These are phyloP conservation scores for Diaporthe citriasiana DNA, from an alignment of 2,329 filamentous ascomycete species.

Conservation along the genomic window DNA sequence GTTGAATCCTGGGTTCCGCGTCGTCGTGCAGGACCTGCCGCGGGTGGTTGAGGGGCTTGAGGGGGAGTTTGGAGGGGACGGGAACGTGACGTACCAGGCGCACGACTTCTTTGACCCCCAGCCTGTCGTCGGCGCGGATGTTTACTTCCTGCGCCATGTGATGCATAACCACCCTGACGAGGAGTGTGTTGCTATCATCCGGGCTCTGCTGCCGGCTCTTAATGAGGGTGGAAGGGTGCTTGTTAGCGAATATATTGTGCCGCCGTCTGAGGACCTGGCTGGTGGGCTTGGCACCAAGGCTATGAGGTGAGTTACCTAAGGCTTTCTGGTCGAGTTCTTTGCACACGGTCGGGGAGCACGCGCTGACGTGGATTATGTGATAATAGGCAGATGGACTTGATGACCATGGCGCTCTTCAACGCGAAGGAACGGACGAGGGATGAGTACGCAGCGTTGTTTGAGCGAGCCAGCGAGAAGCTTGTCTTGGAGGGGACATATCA, in stretches of 20 bases:
- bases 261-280: background rate
- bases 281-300: background rate
- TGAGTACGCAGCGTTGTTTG: background rate
- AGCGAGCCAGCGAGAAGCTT: background rate
- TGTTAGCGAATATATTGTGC: conserved; percentile 6
- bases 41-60: conserved; percentile 12
- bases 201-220: conserved; percentile 40
- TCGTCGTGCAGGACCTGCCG: conserved; percentile 28
- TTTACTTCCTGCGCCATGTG: conserved; percentile 59
- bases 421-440: conserved; percentile 13
- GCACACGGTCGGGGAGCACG: background rate
- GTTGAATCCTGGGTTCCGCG: background rate
- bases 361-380: background rate
- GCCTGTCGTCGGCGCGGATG: conserved; percentile 52
- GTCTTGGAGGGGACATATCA: background rate
- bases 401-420: conserved; percentile 25
- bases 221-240: background rate
- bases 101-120: conserved; percentile 60
- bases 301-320: background rate
- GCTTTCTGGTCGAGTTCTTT: background rate
- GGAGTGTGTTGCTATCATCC: conserved; percentile 49
- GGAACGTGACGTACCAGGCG: conserved; percentile 43
- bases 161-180: conserved; percentile 61
- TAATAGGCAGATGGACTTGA: conserved; percentile 20
- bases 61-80: background rate